phyloP scores from a whole-genome alignment of 306 rosid species.

The Spatholobus suberectus region DNA sequence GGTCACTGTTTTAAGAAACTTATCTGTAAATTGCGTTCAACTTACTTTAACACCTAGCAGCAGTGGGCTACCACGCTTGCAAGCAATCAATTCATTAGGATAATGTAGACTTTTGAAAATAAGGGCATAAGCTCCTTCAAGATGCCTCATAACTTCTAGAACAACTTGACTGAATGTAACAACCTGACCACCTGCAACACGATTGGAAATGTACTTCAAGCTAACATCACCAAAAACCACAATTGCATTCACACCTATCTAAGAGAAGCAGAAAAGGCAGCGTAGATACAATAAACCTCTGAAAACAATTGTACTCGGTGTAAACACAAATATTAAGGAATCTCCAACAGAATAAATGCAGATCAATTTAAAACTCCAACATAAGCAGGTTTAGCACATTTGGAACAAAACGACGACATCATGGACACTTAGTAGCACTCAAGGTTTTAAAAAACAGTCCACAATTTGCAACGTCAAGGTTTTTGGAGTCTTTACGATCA shows the following conservation, averaged over 20 bases:
- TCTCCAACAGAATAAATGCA: neutral
- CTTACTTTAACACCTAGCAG: conserved; percentile 94
- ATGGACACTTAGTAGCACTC: neutral
- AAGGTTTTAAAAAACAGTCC: neutral
- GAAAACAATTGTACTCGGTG: neutral
- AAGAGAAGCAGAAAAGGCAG: conserved; percentile 5
- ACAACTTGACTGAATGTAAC: conserved; percentile 96
- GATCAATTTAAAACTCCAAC: conserved; percentile 10
- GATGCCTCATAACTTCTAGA: conserved; percentile 98
- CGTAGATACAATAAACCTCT: conserved; percentile 7
- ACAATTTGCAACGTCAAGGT: neutral
- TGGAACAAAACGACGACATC: conserved; percentile 3
- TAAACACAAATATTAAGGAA: conserved; percentile 1
- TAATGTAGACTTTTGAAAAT: conserved; percentile 92
- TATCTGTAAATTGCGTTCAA: conserved; percentile 26
- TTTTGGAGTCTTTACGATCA: neutral
- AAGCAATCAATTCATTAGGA: conserved; percentile 97
- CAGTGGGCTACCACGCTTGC: conserved; percentile 98
- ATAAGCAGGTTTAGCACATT: neutral
- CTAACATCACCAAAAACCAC: conserved; percentile 28
- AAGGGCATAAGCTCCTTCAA: conserved; percentile 99
- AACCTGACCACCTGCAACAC: conserved; percentile 70
- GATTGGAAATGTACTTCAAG: conserved; percentile 43
- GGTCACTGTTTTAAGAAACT: conserved; percentile 8
- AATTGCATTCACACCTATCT: neutral